Evolutionary conservation across 441 rosid genomes (phyloP), one percentile per base, ranked within the genome.

Genomic region (Jatropha multifida): DNA sequence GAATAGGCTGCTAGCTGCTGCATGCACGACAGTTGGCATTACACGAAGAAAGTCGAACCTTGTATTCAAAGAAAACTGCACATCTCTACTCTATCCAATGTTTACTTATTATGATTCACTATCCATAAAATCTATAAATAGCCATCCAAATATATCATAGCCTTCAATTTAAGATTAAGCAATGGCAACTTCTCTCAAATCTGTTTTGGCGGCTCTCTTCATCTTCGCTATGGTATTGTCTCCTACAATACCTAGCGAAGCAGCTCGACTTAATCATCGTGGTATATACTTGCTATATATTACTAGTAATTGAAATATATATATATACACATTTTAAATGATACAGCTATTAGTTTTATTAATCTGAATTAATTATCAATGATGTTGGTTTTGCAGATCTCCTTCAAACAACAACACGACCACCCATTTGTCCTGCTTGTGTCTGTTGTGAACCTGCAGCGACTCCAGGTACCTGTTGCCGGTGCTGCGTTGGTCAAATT

Each of bases 361-460:
- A 6, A 44, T 44, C 8, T 44, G 48, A 44, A 44, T 11, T 44
- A 44, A 11, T 52, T 52, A 52, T 4, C 4, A 14, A 4, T 52
- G 18, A 13, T 52, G 56, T 17, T 18, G 32, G 12, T 61, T 2
- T 26, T 61, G 68, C 68, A 72, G 75, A 18, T 61, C 75, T 72
- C 9, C 73, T 55, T 40, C 63, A 55, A 41, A 18, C 58, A 54
- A 54, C n/a, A 52, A 52, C 67, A 61, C 8, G 27, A 5, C 11
- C 18, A 27, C 73, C 62, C 48, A 69, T 52, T 52, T 73, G 76
- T n/a, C 76, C 76, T 0, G 76, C 76, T 1, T 73, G 76, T 38
- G 48, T 62, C 20, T 73, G 69, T 37, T 62, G 69, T 32, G 13
- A 27, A 0, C 76, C 76, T 48, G 46, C 69, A 27, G 49, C 37